These are phyloP conservation scores for Silene uniflora DNA, from an alignment of 148 eudicot species.

Conservation along the genomic window DNA sequence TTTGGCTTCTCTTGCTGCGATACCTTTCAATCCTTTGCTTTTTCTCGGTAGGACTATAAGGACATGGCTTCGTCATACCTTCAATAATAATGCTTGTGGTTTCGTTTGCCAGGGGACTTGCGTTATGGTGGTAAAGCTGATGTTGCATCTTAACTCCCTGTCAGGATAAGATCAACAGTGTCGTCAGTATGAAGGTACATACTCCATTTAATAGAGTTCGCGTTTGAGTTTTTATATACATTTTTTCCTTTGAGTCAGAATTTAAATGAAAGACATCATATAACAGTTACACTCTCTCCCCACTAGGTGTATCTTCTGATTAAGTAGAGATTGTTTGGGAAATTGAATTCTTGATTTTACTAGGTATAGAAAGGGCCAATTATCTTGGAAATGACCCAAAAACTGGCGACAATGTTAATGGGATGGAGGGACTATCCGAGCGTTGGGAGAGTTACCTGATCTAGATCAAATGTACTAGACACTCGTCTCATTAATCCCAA, in stretches of 20 bases:
- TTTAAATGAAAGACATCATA: no score
- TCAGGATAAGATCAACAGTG: constrained; percentile 17
- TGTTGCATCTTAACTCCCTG: constrained; percentile 39
- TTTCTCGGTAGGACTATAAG: constrained; percentile 81
- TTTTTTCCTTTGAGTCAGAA: background rate
- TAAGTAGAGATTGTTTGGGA: background rate
- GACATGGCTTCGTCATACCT: constrained; percentile 67
- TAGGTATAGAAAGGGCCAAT: no score
- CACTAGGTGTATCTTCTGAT: background rate
- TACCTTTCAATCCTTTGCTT: constrained; percentile 82
- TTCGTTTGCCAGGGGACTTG: constrained; percentile 64
- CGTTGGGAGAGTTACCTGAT: constrained; percentile 35
- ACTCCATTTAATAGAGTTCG: background rate
- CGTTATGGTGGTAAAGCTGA: constrained; percentile 25
- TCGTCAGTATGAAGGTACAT: constrained; percentile 1
- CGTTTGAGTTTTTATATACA: background rate
- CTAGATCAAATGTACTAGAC: constrained; percentile 47
- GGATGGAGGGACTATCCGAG: background rate
- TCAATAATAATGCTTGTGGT: constrained; percentile 42
- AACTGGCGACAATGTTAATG: background rate
- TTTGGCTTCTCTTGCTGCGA: constrained; percentile 70
- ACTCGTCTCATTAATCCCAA: constrained; percentile 37
- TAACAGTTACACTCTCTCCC: background rate
- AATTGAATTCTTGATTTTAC: background rate
- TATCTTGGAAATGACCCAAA: no score